Evolutionary conservation across 345 rosid species (phyloP).

Genomic region (Erysimum cheiranthoides): DNA sequence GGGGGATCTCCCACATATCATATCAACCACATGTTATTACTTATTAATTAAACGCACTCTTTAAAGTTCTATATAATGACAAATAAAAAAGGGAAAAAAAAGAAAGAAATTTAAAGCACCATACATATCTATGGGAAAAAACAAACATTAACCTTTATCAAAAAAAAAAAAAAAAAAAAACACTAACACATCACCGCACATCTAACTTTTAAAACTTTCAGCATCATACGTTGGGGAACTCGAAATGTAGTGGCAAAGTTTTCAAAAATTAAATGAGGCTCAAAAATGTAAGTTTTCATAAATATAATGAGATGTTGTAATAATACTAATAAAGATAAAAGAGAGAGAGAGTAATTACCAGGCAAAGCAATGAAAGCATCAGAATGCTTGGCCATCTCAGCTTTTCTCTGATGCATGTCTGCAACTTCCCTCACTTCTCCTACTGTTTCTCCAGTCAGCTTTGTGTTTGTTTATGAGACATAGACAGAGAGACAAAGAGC

Average conservation of each 20-base stretch:
- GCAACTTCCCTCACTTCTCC: slow-evolving; percentile 53
- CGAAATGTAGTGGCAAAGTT: not conserved
- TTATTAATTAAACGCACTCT: slow-evolving; percentile 23
- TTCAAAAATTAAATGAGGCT: not conserved
- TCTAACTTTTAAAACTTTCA: not conserved
- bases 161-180: no score
- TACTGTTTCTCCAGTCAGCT: slow-evolving; percentile 55
- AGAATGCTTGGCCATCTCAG: slow-evolving; percentile 63
- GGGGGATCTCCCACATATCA: slow-evolving; percentile 17
- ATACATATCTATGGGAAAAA: not conserved
- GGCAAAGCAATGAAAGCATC: slow-evolving; percentile 64
- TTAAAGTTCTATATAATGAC: slow-evolving; percentile 23
- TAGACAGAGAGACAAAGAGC: slow-evolving; percentile 1
- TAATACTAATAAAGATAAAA: not conserved
- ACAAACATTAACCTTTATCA: not conserved
- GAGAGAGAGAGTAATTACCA: slow-evolving; percentile 33
- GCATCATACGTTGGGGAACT: not conserved
- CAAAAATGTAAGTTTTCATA: not conserved
- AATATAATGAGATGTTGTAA: no score
- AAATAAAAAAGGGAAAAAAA: not conserved
- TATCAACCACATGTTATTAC: slow-evolving; percentile 36
- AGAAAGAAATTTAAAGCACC: slow-evolving; percentile 4
- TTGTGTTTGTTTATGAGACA: slow-evolving; percentile 2
- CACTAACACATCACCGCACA: slow-evolving; percentile 1
- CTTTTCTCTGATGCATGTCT: slow-evolving; percentile 67